phyloP scores from a whole-genome alignment of 1,139 yeast genomes.

The Saccharomyces hybrid region DNA sequence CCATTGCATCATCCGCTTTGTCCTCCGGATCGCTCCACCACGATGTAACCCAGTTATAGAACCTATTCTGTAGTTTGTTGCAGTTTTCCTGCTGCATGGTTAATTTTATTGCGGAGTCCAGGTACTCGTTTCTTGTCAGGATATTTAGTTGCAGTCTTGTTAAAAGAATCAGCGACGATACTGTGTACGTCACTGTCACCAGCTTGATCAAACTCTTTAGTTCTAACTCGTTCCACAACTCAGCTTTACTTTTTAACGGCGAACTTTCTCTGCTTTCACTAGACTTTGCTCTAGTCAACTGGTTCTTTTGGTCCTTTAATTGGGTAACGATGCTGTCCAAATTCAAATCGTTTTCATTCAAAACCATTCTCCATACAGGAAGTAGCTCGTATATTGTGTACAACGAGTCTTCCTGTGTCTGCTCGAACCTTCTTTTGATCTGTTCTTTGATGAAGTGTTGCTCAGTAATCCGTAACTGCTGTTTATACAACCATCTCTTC shows the following conservation, averaged over 20 bases:
- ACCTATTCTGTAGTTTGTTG: background rate
- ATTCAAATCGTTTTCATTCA: slow-evolving; percentile 23
- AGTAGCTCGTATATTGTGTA: slow-evolving; percentile 76
- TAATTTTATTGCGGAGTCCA: slow-evolving; percentile 67
- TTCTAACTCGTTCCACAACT: slow-evolving; percentile 81
- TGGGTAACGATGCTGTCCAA: slow-evolving; percentile 23
- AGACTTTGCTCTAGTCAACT: slow-evolving; percentile 14
- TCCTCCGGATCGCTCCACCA: background rate
- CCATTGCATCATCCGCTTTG: background rate
- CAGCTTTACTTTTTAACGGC: slow-evolving; percentile 45
- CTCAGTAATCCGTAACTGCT: slow-evolving; percentile 48
- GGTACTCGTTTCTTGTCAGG: slow-evolving; percentile 76
- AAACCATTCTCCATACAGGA: slow-evolving; percentile 55
- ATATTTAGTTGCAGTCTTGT: slow-evolving; percentile 83
- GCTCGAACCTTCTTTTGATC: slow-evolving; percentile 66
- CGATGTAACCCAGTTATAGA: background rate
- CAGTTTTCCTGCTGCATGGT: slow-evolving; percentile 34
- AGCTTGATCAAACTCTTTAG: slow-evolving; percentile 67
- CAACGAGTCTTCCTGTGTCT: slow-evolving; percentile 87
- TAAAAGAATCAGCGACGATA: slow-evolving; percentile 62
- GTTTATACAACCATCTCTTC: slow-evolving; percentile 27
- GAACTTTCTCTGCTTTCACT: slow-evolving; percentile 7
- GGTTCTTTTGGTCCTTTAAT: slow-evolving; percentile 22
- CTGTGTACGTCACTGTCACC: slow-evolving; percentile 61
- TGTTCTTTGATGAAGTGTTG: slow-evolving; percentile 78